phyloP scores from a whole-genome alignment of 257 asterid species.

The Hygrophila difformis region DNA sequence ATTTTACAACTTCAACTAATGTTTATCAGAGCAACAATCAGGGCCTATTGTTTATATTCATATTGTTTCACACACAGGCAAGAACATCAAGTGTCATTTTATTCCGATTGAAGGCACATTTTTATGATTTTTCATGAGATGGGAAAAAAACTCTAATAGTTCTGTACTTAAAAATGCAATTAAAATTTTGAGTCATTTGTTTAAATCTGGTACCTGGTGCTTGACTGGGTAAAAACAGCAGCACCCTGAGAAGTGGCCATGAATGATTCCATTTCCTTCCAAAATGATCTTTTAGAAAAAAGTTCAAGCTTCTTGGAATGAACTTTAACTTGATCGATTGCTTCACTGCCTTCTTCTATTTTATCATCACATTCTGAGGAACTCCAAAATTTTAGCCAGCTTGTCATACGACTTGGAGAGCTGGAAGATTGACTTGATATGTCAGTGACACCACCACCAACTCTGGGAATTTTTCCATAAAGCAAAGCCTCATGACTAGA shows the following conservation, averaged over 20 bases:
- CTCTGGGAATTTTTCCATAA: constrained; percentile 14
- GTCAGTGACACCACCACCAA: constrained; percentile 18
- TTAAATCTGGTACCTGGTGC: constrained; percentile 48
- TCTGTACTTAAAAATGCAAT: too few relatives aligned
- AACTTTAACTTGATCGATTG: constrained; percentile 15
- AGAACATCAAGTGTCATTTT: too few relatives aligned
- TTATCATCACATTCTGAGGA: constrained; percentile 18
- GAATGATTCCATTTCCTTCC: constrained; percentile 58
- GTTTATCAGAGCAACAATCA: too few relatives aligned
- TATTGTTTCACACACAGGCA: too few relatives aligned
- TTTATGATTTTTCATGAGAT: too few relatives aligned
- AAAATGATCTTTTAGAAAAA: constrained; percentile 48
- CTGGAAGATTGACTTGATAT: constrained; percentile 19
- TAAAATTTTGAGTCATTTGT: too few relatives aligned
- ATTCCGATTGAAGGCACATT: too few relatives aligned
- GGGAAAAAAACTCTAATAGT: too few relatives aligned
- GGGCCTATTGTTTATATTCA: too few relatives aligned
- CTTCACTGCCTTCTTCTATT: constrained; percentile 20
- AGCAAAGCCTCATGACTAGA: constrained; percentile 26
- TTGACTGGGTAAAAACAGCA: constrained; percentile 37
- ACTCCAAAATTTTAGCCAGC: constrained; percentile 39
- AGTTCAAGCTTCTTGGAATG: constrained; percentile 20
- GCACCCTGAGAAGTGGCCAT: constrained; percentile 39
- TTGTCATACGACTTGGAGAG: constrained; percentile 19
- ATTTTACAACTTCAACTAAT: too few relatives aligned